Percentiles rank a stretch among this genome's conserved stretches.
phyloP scores from a whole-genome alignment of 2,329 filamentous ascomycete species.

The Malbranchea zuffiana region DNA sequence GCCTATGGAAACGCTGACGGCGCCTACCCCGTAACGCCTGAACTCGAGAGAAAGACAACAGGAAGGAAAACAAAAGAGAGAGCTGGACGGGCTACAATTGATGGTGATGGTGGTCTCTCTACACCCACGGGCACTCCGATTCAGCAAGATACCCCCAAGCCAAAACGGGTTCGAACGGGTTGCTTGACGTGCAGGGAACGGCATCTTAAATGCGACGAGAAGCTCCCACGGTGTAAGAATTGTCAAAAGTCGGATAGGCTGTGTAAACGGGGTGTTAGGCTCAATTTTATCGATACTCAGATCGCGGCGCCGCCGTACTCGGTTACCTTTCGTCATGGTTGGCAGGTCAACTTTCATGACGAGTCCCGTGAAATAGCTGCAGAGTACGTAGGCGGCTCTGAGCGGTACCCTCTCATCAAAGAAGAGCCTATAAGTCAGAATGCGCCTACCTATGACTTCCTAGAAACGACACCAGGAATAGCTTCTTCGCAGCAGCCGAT shows the following conservation, averaged over 20 bases:
- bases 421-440: constrained; percentile 21
- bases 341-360: constrained; percentile 69
- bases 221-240: constrained; percentile 55
- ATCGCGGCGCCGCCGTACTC: constrained; percentile 55
- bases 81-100: constrained; percentile 1
- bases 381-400: constrained; percentile 71
- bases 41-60: constrained; percentile 6
- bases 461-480: constrained; percentile 2
- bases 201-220: constrained; percentile 86
- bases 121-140: constrained; percentile 9
- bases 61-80: constrained; percentile 6
- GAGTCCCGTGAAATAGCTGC: constrained; percentile 84
- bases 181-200: constrained; percentile 83
- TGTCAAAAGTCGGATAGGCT: constrained; percentile 77
- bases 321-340: constrained; percentile 52
- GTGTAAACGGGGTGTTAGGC: constrained; percentile 73
- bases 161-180: constrained; percentile 79
- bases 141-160: constrained; percentile 41
- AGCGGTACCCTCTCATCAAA: constrained; percentile 55
- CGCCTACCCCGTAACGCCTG: constrained; percentile 10
- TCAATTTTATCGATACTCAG: constrained; percentile 85
- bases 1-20: constrained; percentile 11
- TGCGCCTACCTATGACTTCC: constrained; percentile 5
- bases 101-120: constrained; percentile 1
- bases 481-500: constrained; percentile 15